A percentile compares a stretch with the other conserved stretches of the same genome.
Conservation (phyloP, 2,329 filamentous ascomycete genomes). For the Penicillium fuscoglaucum region DNA sequence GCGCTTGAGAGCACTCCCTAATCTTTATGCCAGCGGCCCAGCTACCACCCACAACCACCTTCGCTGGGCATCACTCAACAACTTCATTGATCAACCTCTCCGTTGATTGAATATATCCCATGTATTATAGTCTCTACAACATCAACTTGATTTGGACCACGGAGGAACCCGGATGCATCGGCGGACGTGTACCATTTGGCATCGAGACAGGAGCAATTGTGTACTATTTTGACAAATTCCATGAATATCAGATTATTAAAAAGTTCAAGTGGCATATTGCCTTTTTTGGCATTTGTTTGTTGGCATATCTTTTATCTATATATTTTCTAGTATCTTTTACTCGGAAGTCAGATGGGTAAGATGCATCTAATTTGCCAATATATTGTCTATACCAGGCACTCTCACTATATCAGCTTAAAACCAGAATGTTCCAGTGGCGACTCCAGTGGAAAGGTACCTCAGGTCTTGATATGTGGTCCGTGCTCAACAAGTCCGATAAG, state of each 20-base stretch:
- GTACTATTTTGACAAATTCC: background rate
- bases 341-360: too few relatives aligned
- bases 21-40: background rate
- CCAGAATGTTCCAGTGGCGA: conserved; percentile 14
- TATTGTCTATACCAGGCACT: background rate
- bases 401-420: background rate
- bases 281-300: background rate
- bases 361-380: background rate
- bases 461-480: conserved; percentile 10
- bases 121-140: conserved; percentile 33
- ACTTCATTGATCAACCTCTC: conserved; percentile 1
- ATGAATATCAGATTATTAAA: background rate
- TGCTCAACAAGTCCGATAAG: conserved; percentile 24
- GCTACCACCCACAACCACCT: background rate
- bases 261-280: background rate
- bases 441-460: background rate
- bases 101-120: conserved; percentile 22
- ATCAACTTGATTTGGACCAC: conserved; percentile 9
- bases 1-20: background rate
- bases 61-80: background rate
- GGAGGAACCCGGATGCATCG: background rate
- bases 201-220: background rate
- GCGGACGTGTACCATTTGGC: background rate
- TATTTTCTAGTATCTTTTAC: too few relatives aligned
- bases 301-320: too few relatives aligned